Evolutionary conservation across 1,284 basidiomycete genomes (phyloP), one percentile per base, ranked within the genome.

Genomic region (Rugosomyces carneus): DNA sequence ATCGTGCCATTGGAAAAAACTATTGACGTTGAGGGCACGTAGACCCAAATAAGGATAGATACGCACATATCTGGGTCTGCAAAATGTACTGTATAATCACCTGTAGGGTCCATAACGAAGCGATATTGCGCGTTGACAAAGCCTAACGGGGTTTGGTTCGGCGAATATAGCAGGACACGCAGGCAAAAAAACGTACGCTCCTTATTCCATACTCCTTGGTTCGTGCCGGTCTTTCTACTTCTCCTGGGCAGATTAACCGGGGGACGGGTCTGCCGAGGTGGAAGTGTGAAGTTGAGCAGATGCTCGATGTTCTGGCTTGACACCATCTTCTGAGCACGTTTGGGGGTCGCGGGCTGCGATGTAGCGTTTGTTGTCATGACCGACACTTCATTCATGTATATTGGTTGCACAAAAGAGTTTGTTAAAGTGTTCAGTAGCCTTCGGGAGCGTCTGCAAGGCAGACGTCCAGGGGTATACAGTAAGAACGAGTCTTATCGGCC

Each of bases 1-100:
- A 66, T 98, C 91, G n/a, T 87, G 80, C 92, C 92, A 96, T 70
- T 93, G 88, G 64, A 96, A 89, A 67, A 84, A 91, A 57, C 90
- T 93, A 57, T 16, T 56, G 46, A 54, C 24, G 50, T 50, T 59
- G 42, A 55, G 53, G 49, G 43, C 27, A 42, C 23, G 27, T 47
- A 41, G 24, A 24, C 21, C 29, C 29, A 31, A 13, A 3, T 5
- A 20, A 40, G 20, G 27, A 46, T 31, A 29, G 9, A 13, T 19
- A 71, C 87, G 59, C 61, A 87, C 90, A 94, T 93, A 64, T 95
- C 91, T 26, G 91, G 92, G 66, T 96, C 93, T 40, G 90, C 91
- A 61, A 96, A 93, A 66, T 96, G 92, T 2, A 91, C 92, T 9
- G 92, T 93, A 61, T 95, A 96, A 58, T 93, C 90, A 34, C 90